Base-by-base conservation (phyloP, 169 alveolate species). In the Cryptosporidium felis region DNA sequence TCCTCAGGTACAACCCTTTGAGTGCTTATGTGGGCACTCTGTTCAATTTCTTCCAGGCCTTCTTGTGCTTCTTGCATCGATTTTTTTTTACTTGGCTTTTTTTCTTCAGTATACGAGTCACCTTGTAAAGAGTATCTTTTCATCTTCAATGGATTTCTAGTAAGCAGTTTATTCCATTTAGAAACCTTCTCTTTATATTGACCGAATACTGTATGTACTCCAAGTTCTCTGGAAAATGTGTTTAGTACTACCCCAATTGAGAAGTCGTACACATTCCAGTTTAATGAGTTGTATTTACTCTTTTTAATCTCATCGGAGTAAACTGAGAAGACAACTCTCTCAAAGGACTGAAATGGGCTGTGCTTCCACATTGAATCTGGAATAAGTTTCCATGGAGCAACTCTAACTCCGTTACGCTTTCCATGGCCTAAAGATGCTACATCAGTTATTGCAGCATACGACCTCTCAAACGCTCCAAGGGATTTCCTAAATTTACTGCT, bases 301-400 rank as follows among this genome's bases (percentile, higher is more conserved):
- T 56, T 49, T 53, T 56, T 74, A 41, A 74, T 34, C 40, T 74
- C 85, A 49, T 74, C 85, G 14, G 67, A 49, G 36, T 74, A 56
- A 9, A 74, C 67, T 4, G 65, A 32, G 23, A 26, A 74, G 0
- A 49, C 67, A 51, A 74, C 74, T 53, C 85, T 74, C 56, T 74
- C 67, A 53, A 74, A 74, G 18, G 85, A 74, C 40, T 49, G 67
- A 30, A 47, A 53, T 16, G 85, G 85, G 16, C 14, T 53, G n/a
- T 74, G 38, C 56, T 74, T 74, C 85, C 85, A 74, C 85, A 53
- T 74, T 21, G 65, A 36, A 56, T 74, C 85, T 32, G 85, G 67
- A 26, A 74, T 49, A 28, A 74, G 51, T 53, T 74, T 74, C 85
- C 85, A 74, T 6, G 85, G 85, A 1, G 67, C 85, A 53, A 74